These are phyloP conservation scores for Lactifluus hygrophoroides DNA, from an alignment of 768 basidiomycete species.

Conservation along the genomic window DNA sequence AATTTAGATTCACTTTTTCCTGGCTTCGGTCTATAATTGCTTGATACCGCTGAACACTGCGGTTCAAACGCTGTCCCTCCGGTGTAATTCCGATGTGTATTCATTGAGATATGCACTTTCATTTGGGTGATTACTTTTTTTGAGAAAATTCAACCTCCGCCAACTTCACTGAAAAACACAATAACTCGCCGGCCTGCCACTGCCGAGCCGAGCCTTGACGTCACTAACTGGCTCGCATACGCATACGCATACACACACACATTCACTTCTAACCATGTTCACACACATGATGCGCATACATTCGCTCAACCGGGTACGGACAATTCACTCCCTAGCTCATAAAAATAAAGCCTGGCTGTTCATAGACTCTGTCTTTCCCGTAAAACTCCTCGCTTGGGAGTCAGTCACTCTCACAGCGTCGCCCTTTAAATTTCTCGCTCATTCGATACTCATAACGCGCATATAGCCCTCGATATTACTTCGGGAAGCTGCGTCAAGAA, in stretches of 20 bases:
- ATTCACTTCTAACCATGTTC: no score
- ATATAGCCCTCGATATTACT: constrained; percentile 51
- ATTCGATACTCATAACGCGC: neutral
- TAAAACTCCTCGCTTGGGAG: constrained; percentile 67
- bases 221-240: neutral
- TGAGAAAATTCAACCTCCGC: no score
- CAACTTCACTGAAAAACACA: no score
- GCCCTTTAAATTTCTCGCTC: neutral
- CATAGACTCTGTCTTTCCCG: constrained; percentile 72
- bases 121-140: no score
- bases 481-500: constrained; percentile 54
- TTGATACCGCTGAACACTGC: no score
- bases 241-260: no score
- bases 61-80: no score
- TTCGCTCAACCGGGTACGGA: neutral
- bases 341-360: constrained; percentile 54
- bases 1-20: no score
- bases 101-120: no score
- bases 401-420: constrained; percentile 35
- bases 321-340: constrained; percentile 4
- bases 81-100: no score
- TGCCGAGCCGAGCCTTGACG: neutral
- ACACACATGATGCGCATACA: constrained; percentile 15
- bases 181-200: no score
- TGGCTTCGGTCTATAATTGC: no score